Base-by-base conservation (phyloP, 2,329 filamentous ascomycete genomes). In the Ustulina deusta region DNA sequence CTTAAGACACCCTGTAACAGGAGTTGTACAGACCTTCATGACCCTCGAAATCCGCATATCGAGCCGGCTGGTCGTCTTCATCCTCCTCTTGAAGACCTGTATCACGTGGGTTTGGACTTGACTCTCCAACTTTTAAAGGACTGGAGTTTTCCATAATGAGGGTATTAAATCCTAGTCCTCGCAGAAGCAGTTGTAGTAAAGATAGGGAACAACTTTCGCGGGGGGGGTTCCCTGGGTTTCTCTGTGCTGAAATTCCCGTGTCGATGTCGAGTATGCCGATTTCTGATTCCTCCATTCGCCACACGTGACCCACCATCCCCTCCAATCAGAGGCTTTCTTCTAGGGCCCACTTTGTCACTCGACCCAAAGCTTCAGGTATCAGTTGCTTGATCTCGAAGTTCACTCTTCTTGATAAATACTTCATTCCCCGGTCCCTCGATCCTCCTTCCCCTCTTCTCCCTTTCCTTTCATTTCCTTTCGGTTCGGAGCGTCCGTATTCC, bases 321-420 rank as follows among this genome's bases (percentile, higher is more conserved):
- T 34, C 55, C 38, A 58, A 46, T 34, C n/a, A 46, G 40, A 46
- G 27, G 38, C 55, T 58, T 58, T 7, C 27, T 58, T 34, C 22
- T 49, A 49, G 20, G 29, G 27, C 42, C 42, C 20, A 59, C 44
- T 49, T 49, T 38, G 29, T 60, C n/a, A 60, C 44, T 49, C 42
- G 42, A 17, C 42, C 29, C n/a, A 59, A 58, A 59, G 27, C 56
- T 49, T 59, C 42, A 59, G 29, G 56, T 59, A 59, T 49, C 56
- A n/a, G 56, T 59, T 38, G 56, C 56, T 38, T 60, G 44, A 60
- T 60, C 20, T 49, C 32, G n/a, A 49, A 13, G 20, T 49, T 40
- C 5, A 60, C 32, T 60, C 5, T 49, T 49, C 32, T 49, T 40
- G n/a, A 59, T 59, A 59, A 59, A 48, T 59, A 59, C n/a, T 59